Evolutionary conservation across 768 basidiomycete species (phyloP).

Genomic region (Leccinum truebloodii): DNA sequence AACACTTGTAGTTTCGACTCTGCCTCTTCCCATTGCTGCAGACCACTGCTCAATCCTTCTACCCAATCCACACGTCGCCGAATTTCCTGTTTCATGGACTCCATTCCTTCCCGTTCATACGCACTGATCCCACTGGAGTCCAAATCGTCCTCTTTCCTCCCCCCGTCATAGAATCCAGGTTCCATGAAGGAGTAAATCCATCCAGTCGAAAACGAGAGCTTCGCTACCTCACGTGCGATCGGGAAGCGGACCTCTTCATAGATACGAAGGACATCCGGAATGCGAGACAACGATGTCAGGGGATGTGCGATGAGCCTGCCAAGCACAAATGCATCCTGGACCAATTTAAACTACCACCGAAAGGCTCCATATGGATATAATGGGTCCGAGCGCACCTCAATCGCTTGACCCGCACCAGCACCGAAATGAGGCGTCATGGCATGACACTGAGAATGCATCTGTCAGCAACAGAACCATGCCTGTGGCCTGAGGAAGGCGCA

Average conservation of each 20-base stretch:
- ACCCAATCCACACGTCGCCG: conserved; percentile 16
- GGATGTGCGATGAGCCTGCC: conserved; percentile 27
- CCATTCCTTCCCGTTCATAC: conserved; percentile 22
- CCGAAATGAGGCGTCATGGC: conserved; percentile 29
- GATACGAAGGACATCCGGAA: conserved; percentile 7
- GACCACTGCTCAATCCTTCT: conserved; percentile 6
- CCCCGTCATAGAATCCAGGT: conserved; percentile 26
- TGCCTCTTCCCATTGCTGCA: conserved; percentile 22
- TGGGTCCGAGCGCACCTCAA: conserved; percentile 16
- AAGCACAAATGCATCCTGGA: conserved; percentile 24
- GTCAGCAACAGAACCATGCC: neutral
- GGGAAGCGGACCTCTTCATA: conserved; percentile 20
- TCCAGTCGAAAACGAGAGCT: conserved; percentile 11
- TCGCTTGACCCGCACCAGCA: conserved; percentile 30
- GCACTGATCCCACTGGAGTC: conserved; percentile 11
- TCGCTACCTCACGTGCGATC: conserved; percentile 11
- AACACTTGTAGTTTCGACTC: conserved; percentile 7
- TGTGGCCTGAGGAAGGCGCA: conserved; percentile 17
- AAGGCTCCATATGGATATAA: too few relatives aligned
- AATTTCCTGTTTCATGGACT: conserved; percentile 16
- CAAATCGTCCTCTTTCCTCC: conserved; percentile 5
- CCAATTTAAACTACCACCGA: neutral
- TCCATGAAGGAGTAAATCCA: conserved; percentile 10
- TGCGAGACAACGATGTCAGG: conserved; percentile 4
- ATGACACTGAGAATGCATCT: conserved; percentile 11